phyloP scores from a whole-genome alignment of 129 eudicot species.

The Chrysanthemum lavandulifolium region DNA sequence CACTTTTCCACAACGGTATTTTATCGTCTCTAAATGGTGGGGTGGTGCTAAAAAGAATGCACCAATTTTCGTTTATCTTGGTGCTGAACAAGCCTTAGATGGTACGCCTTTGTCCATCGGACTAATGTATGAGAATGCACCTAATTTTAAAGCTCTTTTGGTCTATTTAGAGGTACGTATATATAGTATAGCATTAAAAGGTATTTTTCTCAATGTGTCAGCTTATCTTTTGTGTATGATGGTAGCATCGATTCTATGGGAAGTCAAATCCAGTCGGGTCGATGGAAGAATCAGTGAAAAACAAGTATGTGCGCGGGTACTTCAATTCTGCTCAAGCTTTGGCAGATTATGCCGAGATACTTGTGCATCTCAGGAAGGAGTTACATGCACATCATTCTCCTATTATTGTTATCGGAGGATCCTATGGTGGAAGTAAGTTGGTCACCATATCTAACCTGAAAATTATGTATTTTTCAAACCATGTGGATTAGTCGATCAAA shows the following conservation, averaged over 20 bases:
- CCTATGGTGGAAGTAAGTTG: conserved; percentile 87
- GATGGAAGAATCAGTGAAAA: conserved; percentile 18
- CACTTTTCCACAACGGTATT: conserved; percentile 29
- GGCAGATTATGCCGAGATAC: conserved; percentile 38
- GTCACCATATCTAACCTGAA: conserved; percentile 1
- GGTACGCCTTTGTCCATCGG: not conserved
- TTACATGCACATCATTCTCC: conserved; percentile 62
- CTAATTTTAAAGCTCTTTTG: conserved; percentile 26
- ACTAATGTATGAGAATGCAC: conserved; percentile 10
- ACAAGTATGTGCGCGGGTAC: conserved; percentile 18
- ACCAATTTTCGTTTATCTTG: conserved; percentile 21
- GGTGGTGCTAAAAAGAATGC: conserved; percentile 14
- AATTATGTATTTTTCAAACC: not conserved
- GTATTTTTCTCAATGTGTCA: not conserved
- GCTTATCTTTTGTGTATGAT: not conserved
- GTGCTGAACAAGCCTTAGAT: conserved; percentile 4
- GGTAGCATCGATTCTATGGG: conserved; percentile 36
- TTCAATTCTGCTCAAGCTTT: conserved; percentile 33
- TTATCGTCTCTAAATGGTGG: conserved; percentile 6
- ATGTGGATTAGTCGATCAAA: no score
- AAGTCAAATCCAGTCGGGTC: conserved; percentile 36
- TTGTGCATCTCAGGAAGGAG: conserved; percentile 24
- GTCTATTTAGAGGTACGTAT: conserved; percentile 30
- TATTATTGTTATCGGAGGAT: conserved; percentile 72
- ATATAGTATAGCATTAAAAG: not conserved